Conservation (phyloP, 129 eudicot genomes). For the Chrysanthemum makinoi region DNA sequence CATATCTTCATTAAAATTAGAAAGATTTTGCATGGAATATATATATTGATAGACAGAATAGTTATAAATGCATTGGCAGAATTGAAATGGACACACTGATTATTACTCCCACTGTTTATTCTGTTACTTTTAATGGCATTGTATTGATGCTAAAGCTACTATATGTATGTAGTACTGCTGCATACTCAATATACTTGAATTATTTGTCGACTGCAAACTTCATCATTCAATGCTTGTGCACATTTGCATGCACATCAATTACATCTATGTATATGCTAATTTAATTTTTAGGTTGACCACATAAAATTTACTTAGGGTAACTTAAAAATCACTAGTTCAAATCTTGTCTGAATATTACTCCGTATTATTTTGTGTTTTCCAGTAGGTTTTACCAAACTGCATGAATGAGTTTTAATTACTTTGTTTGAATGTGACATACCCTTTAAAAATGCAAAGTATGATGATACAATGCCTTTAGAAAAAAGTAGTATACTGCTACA, state of each 20-base stretch:
- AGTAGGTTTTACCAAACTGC: too few species aligned
- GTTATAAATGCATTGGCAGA: constrained; percentile 35
- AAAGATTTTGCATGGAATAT: constrained; percentile 47
- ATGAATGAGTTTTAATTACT: too few species aligned
- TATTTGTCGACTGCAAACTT: constrained; percentile 22
- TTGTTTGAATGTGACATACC: too few species aligned
- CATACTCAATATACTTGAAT: constrained; percentile 15
- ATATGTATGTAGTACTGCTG: constrained; percentile 5
- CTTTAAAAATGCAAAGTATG: too few species aligned
- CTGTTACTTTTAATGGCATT: constrained; percentile 30
- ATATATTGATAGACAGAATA: constrained; percentile 11
- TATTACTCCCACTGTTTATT: constrained; percentile 36
- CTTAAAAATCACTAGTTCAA: neutral
- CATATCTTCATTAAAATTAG: constrained; percentile 24
- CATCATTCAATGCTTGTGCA: constrained; percentile 28
- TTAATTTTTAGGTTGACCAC: neutral
- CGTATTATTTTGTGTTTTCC: too few species aligned
- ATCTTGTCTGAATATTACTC: neutral
- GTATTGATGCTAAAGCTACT: constrained; percentile 21
- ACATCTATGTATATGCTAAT: neutral
- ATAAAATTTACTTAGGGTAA: neutral
- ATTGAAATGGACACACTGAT: constrained; percentile 28
- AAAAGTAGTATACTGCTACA: neutral
- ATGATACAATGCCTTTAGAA: too few species aligned
- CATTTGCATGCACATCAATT: constrained; percentile 2